These are phyloP conservation scores for Linum tenue DNA, from an alignment of 345 rosid genomes.

Conservation along the genomic window DNA sequence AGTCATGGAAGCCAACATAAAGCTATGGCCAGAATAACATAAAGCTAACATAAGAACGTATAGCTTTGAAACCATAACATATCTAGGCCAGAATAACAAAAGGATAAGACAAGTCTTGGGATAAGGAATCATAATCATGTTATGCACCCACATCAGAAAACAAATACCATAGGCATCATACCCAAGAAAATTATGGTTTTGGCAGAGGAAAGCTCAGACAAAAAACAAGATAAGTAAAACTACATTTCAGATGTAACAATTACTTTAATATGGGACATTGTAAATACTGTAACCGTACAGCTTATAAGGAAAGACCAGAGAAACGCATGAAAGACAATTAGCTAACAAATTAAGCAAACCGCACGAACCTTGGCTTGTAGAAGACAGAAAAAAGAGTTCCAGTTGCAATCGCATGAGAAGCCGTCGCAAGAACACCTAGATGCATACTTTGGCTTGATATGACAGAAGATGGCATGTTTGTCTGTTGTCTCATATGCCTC, in stretches of 20 bases:
- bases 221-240: background rate
- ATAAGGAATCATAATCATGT: background rate
- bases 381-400: slow-evolving; percentile 91
- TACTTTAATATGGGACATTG: slow-evolving; percentile 2
- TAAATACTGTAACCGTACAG: background rate
- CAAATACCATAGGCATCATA: background rate
- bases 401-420: slow-evolving; percentile 86
- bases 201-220: background rate
- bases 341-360: background rate
- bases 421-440: slow-evolving; percentile 97
- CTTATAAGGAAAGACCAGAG: background rate
- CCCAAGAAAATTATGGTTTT: background rate
- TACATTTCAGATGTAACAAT: slow-evolving; percentile 3
- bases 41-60: too few species aligned
- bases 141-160: background rate
- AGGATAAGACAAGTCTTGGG: background rate
- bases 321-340: slow-evolving; percentile 4
- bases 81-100: background rate
- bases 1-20: too few species aligned
- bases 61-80: background rate
- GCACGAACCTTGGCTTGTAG: slow-evolving; percentile 86
- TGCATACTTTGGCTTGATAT: slow-evolving; percentile 99
- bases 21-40: too few species aligned
- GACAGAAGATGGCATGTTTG: slow-evolving; percentile 84
- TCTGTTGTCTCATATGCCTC: slow-evolving; percentile 85